Percentiles rank a stretch among this genome's conserved stretches.
phyloP scores from a whole-genome alignment of 257 asterid species.

The Ilex aquifolium region DNA sequence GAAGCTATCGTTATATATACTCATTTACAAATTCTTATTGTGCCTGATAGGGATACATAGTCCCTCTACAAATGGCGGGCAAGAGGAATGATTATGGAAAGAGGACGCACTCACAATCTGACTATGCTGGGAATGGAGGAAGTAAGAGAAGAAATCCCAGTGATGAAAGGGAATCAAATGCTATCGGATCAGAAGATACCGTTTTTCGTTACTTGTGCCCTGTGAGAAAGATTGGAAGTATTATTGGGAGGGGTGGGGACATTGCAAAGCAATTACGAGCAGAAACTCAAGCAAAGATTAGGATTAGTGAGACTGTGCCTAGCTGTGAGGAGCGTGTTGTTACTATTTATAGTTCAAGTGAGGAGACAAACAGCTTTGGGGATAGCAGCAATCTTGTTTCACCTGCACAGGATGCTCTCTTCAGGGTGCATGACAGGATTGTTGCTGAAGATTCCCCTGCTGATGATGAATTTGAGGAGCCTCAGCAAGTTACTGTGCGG shows the following conservation, averaged over 20 bases:
- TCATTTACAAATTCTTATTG: too few relatives aligned
- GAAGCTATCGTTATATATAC: too few relatives aligned
- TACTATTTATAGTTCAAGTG: constrained; percentile 68
- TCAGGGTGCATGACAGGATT: constrained; percentile 67
- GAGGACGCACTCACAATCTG: constrained; percentile 39
- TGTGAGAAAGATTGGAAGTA: constrained; percentile 70
- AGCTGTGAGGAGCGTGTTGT: constrained; percentile 92
- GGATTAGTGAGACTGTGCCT: constrained; percentile 77
- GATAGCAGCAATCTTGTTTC: constrained; percentile 39
- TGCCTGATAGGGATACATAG: background rate
- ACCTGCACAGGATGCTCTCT: constrained; percentile 89
- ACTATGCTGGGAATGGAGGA: constrained; percentile 44
- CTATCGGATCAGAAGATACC: constrained; percentile 66
- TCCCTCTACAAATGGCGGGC: constrained; percentile 41
- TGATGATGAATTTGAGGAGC: constrained; percentile 47
- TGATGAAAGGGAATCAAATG: constrained; percentile 60
- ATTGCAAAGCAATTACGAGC: constrained; percentile 80
- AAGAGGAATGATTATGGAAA: constrained; percentile 63
- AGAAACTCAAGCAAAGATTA: constrained; percentile 69
- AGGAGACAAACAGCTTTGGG: constrained; percentile 63
- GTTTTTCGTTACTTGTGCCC: constrained; percentile 79
- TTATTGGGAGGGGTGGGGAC: constrained; percentile 91
- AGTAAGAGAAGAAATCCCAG: constrained; percentile 45
- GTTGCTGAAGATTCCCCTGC: constrained; percentile 56
- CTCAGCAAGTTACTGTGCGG: constrained; percentile 39